Conservation (phyloP, 2,329 filamentous ascomycete genomes). For the Paecilomyces fulvus region DNA sequence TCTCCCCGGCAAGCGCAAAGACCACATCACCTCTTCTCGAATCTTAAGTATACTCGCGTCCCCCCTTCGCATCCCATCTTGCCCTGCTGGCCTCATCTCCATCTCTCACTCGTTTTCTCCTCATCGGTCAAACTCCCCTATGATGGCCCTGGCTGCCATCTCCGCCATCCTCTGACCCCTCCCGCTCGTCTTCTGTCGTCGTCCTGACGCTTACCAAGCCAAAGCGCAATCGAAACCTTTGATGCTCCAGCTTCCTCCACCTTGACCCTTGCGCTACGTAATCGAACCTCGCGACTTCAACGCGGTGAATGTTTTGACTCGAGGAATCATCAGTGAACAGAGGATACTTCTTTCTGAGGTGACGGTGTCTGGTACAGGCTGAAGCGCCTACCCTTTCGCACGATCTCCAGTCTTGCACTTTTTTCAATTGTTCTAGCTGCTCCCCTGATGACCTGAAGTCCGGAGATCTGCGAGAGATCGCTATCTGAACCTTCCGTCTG, state of each 20-base stretch:
- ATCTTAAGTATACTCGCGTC: background rate
- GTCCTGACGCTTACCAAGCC: background rate
- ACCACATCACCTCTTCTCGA: background rate
- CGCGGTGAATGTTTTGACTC: background rate
- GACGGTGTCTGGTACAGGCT: background rate
- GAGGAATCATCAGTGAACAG: background rate
- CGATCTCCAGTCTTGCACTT: background rate
- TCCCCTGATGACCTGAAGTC: conserved; percentile 1
- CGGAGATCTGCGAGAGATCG: background rate
- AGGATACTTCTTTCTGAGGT: background rate
- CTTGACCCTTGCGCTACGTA: background rate
- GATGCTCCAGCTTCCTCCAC: background rate
- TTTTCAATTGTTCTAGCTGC: background rate
- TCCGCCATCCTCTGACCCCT: background rate
- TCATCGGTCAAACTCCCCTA: background rate
- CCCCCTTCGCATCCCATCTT: background rate
- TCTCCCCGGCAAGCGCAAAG: background rate
- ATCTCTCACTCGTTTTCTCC: background rate
- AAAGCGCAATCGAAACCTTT: background rate
- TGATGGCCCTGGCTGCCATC: background rate
- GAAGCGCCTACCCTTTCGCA: background rate
- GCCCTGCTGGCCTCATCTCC: background rate
- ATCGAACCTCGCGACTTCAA: background rate
- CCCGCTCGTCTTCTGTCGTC: background rate
- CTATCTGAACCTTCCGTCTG: background rate